phyloP scores from a whole-genome alignment of 768 basidiomycete genomes.

The Termitomyces eurrhizus region DNA sequence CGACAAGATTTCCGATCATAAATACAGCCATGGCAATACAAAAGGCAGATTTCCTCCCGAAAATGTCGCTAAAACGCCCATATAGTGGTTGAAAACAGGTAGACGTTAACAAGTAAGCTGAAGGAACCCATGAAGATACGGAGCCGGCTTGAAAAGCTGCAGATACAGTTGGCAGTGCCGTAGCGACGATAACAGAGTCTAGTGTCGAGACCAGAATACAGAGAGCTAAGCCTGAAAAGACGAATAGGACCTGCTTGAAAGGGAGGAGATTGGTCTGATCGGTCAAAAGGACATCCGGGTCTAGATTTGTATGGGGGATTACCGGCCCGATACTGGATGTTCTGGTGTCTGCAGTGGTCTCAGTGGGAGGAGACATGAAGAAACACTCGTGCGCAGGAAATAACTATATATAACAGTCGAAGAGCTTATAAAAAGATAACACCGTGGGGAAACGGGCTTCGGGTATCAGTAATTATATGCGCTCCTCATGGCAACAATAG shows the following conservation, averaged over 20 bases:
- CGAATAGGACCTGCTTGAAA: constrained; percentile 54
- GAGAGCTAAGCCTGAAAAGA: constrained; percentile 57
- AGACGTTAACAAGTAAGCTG: constrained; percentile 64
- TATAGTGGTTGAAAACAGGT: constrained; percentile 60
- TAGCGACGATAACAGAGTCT: constrained; percentile 72
- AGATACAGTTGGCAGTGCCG: constrained; percentile 68
- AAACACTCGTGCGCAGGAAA: background rate
- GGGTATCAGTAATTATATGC: too few relatives aligned
- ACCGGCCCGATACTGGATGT: background rate
- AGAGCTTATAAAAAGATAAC: background rate
- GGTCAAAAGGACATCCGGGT: constrained; percentile 33
- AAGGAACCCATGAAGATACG: constrained; percentile 67
- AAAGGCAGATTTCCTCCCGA: constrained; percentile 60
- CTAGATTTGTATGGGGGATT: background rate
- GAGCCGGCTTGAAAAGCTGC: constrained; percentile 60
- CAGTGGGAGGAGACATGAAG: background rate
- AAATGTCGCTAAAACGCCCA: constrained; percentile 64
- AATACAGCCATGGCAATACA: constrained; percentile 58
- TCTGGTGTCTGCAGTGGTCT: background rate
- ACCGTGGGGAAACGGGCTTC: too few relatives aligned
- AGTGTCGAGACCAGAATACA: constrained; percentile 61
- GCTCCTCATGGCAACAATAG: too few relatives aligned
- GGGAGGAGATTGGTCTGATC: constrained; percentile 80
- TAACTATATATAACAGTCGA: background rate
- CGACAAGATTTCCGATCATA: constrained; percentile 59